Evolutionary conservation across 345 rosid genomes (phyloP), one percentile per base, ranked within the genome.

Genomic region (Gossypium ekmanianum): DNA sequence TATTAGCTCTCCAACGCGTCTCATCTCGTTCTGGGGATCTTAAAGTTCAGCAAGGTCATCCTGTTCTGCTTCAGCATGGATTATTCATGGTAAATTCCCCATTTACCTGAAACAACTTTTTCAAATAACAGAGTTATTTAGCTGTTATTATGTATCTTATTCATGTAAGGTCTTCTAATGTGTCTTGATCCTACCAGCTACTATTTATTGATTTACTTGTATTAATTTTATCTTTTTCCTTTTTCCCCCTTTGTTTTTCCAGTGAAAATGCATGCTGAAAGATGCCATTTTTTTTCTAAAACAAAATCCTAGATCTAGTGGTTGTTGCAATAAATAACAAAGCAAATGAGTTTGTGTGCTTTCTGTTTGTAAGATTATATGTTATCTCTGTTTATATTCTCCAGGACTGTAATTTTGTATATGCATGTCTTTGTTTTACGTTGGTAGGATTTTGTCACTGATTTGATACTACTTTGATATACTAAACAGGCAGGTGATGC

Each of bases 61-160:
- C 98, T 57, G 89, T 94, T 79, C 77, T 94, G 81, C 94, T 94
- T 85, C 92, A 83, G 52, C 98, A 94, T 78, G 98, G 97, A 61
- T 86, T 94, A 58, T 91, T 94, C 75, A 94, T 92, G 97, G 98
- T 94, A 77, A 84, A 16, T 41, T 77, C 67, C 64, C 12, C 55
- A 3, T 55, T 22, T 9, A 66, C 29, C n/a, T 8, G 1, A 7
- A 66, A 45, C 7, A 6, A 44, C 54, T 11, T 43, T 18, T 44
- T 20, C 54, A 45, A 11, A 20, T 20, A 22, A 4, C n/a, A 66
- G 54, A 11, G 71, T 5, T 66, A 14, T 29, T 44, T 20, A 66
- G 29, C 39, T 43, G n/a, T 29, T 58, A 22, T 29, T 11, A 56
- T 58, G 62, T 14, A 58, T 58, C 4, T 9, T 22, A 22, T 58